Percentiles rank a stretch among this genome's conserved stretches.
These are phyloP conservation scores for Gyrodon lividus DNA, from an alignment of 768 basidiomycete species.

Conservation along the genomic window DNA sequence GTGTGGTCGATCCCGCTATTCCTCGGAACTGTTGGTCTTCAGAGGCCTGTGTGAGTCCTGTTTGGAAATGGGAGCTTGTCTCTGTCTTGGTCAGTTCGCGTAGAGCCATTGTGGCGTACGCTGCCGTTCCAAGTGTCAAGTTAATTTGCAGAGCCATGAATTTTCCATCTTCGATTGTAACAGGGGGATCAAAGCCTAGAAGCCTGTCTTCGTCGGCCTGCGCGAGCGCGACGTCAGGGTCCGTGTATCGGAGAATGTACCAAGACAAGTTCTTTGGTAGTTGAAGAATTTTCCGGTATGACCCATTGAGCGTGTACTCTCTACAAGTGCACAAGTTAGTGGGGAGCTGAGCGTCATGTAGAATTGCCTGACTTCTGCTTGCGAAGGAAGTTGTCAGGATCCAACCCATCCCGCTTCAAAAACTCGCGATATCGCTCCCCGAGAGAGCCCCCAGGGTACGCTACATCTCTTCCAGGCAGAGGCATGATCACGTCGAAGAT, in stretches of 20 bases:
- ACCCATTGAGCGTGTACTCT: constrained; percentile 90
- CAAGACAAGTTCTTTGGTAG: constrained; percentile 80
- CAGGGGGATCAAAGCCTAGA: constrained; percentile 75
- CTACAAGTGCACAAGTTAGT: constrained; percentile 38
- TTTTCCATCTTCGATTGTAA: constrained; percentile 65
- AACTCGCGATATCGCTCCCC: constrained; percentile 85
- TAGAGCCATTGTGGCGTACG: constrained; percentile 98
- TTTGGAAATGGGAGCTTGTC: constrained; percentile 90
- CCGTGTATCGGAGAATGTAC: constrained; percentile 83
- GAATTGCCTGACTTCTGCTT: constrained; percentile 72
- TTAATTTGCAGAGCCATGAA: constrained; percentile 88
- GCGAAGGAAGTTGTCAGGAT: constrained; percentile 84
- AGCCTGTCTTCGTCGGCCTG: constrained; percentile 95
- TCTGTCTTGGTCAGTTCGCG: constrained; percentile 94
- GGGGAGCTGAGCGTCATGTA: not conserved
- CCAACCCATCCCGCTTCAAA: constrained; percentile 81
- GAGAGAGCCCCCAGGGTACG: constrained; percentile 85
- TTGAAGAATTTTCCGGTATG: constrained; percentile 90
- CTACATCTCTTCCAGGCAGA: constrained; percentile 92
- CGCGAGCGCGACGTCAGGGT: constrained; percentile 87
- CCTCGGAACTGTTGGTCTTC: constrained; percentile 84
- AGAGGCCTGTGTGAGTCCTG: constrained; percentile 67
- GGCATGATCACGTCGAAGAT: constrained; percentile 98
- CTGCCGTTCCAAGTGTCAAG: constrained; percentile 83
- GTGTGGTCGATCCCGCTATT: constrained; percentile 24